A percentile compares a stretch with the other conserved stretches of the same genome.
Evolutionary conservation across 306 rosid genomes (phyloP).

Genomic region (Amphicarpaea edgeworthii): DNA sequence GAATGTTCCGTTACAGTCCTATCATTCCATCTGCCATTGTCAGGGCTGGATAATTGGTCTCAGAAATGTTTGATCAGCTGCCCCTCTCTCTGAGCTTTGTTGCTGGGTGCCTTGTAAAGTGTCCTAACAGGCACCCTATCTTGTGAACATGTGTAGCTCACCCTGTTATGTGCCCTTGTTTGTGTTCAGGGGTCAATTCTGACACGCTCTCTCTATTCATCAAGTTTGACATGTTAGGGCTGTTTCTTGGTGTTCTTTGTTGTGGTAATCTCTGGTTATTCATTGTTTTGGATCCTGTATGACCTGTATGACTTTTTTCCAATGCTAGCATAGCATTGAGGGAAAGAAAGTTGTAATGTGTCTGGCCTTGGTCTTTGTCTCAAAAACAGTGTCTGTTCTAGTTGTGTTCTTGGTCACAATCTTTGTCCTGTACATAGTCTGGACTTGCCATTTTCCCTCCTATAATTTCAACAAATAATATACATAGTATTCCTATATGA

Average conservation of each 20-base stretch:
- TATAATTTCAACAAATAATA: neutral
- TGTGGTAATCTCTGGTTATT: neutral
- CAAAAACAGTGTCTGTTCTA: neutral
- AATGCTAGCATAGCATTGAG: neutral
- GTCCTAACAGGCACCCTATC: neutral
- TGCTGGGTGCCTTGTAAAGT: neutral
- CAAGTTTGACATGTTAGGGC: neutral
- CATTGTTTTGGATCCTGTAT: neutral
- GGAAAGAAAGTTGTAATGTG: neutral
- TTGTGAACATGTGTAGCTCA: neutral
- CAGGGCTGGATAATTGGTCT: conserved; percentile 6
- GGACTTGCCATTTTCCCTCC: neutral
- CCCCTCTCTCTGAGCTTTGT: neutral
- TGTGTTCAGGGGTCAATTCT: conserved; percentile 4
- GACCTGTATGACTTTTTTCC: neutral
- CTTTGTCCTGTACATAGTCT: neutral
- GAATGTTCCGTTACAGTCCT: neutral
- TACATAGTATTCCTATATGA: conserved; percentile 6
- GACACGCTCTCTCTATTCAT: neutral
- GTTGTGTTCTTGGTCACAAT: neutral
- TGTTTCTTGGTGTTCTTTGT: neutral
- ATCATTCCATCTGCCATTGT: neutral
- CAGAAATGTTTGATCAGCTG: neutral
- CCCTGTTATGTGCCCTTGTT: neutral
- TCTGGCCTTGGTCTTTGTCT: neutral